Evolutionary conservation across 768 basidiomycete genomes (phyloP), one percentile per base, ranked within the genome.

Genomic region (Mycena indigotica): DNA sequence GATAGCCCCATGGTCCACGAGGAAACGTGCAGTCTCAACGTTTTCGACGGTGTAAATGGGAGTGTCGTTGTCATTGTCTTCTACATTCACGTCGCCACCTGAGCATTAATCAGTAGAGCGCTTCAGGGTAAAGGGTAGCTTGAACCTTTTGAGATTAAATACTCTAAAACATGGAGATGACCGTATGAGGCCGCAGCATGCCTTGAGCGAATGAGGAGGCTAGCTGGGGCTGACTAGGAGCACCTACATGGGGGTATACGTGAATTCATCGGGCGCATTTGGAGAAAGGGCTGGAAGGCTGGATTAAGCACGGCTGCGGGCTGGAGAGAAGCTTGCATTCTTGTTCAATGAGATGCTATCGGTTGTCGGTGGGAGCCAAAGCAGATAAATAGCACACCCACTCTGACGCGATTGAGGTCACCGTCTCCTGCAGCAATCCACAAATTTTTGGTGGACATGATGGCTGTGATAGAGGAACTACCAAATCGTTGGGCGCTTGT

Each of bases 381-480:
- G 30, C 29, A 10, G 29, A 28, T 51, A 3, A 8, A 55, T 52
- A 23, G 32, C 10, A 24, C 28, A 67, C 81, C 49, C 55, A 93
- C 93, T 73, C 76, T 79, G 35, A 97, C 85, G 49, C 89, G 79
- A n/a, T 73, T 73, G 29, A 95, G 72, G 74, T 97, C 90, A 40
- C 95, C 95, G 67, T 97, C 95, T 45, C 85, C 89, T 0, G 95
- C 91, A 44, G 95, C 95, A 30, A 97, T 84, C 95, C 95, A 97
- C 44, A 97, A 88, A 73, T 95, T 95, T 69, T 83, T 84, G 57
- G 50, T 53, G 13, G 52, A 21, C 52, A 32, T 38, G 52, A 40
- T 53, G 23, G 53, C 26, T n/a, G 19, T 29, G 24, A 32, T 30
- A 51, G 50, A 19, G 48, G 24, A 23, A 46, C 15, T 21, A 10